Evolutionary conservation across 495 filamentous ascomycete genomes (phyloP).

Genomic region (Aspergillus affinis): DNA sequence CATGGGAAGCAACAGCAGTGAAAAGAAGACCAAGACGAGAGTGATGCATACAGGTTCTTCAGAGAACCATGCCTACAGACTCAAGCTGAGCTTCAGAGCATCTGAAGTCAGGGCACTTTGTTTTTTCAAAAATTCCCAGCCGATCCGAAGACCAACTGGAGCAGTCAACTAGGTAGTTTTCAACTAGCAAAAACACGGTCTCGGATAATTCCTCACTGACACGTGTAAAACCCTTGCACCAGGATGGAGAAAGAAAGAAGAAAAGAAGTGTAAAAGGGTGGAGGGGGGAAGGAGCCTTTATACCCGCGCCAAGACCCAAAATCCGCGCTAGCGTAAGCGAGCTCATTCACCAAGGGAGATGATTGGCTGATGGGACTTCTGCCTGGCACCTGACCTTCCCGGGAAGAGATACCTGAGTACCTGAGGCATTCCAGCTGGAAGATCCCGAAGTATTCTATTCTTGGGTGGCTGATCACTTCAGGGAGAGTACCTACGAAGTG

Average conservation of each 20-base stretch:
- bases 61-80: constrained; percentile 18
- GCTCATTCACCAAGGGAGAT: neutral
- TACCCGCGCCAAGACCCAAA: constrained; percentile 19
- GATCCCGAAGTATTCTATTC: too few species aligned
- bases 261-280: constrained; percentile 28
- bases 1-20: constrained; percentile 41
- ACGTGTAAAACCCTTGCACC: constrained; percentile 57
- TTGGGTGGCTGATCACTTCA: too few species aligned
- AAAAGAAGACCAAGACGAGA: constrained; percentile 41
- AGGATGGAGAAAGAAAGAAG: constrained; percentile 49
- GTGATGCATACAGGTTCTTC: constrained; percentile 10
- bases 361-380: neutral
- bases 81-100: constrained; percentile 21
- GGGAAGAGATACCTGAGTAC: too few species aligned
- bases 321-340: constrained; percentile 38
- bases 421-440: too few species aligned
- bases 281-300: constrained; percentile 12
- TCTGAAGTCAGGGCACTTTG: constrained; percentile 26
- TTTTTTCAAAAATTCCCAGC: constrained; percentile 53
- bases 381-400: too few species aligned
- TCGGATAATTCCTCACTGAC: constrained; percentile 60
- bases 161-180: constrained; percentile 57
- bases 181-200: constrained; percentile 61
- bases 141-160: constrained; percentile 46
- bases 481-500: too few species aligned